Conservation (phyloP, 768 basidiomycete species). For the Cystobasidium ongulense region DNA sequence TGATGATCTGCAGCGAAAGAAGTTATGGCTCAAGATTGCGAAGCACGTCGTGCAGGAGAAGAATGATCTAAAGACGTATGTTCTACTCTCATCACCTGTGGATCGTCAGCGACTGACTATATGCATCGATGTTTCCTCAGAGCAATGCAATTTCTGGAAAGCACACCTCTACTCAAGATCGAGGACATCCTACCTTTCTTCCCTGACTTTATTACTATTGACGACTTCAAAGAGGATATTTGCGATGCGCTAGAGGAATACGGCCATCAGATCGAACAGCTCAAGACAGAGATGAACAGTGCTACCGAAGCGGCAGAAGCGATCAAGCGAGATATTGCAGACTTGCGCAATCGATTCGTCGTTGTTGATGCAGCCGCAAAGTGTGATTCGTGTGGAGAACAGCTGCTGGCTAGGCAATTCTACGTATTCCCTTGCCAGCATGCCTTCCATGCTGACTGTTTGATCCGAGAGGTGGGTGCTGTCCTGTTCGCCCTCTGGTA, state of each 20-base stretch:
- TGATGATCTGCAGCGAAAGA: slow-evolving; percentile 75
- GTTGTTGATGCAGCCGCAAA: slow-evolving; percentile 79
- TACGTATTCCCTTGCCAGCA: slow-evolving; percentile 99
- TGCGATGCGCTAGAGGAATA: slow-evolving; percentile 91
- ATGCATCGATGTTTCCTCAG: slow-evolving; percentile 48
- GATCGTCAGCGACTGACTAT: slow-evolving; percentile 11
- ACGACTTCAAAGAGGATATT: slow-evolving; percentile 99
- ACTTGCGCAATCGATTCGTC: slow-evolving; percentile 78
- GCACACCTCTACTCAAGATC: slow-evolving; percentile 88
- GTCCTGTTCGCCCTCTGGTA: slow-evolving; percentile 18
- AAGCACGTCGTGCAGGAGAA: slow-evolving; percentile 95
- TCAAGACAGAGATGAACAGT: slow-evolving; percentile 93
- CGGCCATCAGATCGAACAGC: slow-evolving; percentile 74
- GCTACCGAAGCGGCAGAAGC: slow-evolving; percentile 83
- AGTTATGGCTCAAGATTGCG: slow-evolving; percentile 97
- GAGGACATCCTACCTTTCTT: slow-evolving; percentile 99
- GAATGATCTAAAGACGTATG: slow-evolving; percentile 95
- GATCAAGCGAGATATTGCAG: slow-evolving; percentile 81
- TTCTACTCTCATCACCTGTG: too few species aligned
- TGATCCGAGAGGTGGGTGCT: slow-evolving; percentile 75
- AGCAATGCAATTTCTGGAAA: slow-evolving; percentile 92
- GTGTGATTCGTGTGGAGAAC: slow-evolving; percentile 69
- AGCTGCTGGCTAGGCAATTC: slow-evolving; percentile 79
- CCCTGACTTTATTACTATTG: slow-evolving; percentile 97
- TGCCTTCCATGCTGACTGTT: slow-evolving; percentile 92